These are phyloP conservation scores for Chytriomyces sp. DNA, from an alignment of 192 early-diverging fungal species.

Conservation along the genomic window DNA sequence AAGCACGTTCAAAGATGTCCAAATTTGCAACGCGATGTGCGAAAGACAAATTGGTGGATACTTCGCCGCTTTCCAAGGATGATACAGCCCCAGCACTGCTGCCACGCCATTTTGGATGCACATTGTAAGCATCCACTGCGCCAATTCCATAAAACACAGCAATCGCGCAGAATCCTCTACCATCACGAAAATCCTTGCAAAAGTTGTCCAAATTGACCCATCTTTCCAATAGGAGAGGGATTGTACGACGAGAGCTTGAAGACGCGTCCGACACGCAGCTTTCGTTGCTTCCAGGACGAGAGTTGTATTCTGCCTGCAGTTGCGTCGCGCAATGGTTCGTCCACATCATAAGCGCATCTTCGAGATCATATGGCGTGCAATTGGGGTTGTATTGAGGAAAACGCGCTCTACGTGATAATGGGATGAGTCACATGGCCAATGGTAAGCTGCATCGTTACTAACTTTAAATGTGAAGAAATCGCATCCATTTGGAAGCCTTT, in stretches of 20 bases:
- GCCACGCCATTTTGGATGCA: conserved; percentile 20
- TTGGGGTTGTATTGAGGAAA: conserved; percentile 9
- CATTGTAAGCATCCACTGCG: background rate
- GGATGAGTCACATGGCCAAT: background rate
- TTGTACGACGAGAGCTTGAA: background rate
- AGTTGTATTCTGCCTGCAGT: conserved; percentile 3
- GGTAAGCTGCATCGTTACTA: background rate
- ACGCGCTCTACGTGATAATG: background rate
- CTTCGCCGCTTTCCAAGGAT: background rate
- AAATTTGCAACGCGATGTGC: conserved; percentile 23
- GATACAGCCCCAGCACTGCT: background rate
- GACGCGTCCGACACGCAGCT: too few relatives aligned
- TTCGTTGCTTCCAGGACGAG: background rate
- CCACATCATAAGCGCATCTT: conserved; percentile 56
- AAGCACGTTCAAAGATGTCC: conserved; percentile 12
- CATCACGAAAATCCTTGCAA: conserved; percentile 40
- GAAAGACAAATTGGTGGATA: background rate
- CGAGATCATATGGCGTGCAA: conserved; percentile 53
- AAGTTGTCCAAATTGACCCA: conserved; percentile 20
- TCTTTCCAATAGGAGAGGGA: conserved; percentile 11
- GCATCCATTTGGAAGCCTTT: conserved; percentile 8
- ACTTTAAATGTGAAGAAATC: conserved; percentile 37
- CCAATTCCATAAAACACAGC: conserved; percentile 34
- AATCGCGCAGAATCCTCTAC: conserved; percentile 33
- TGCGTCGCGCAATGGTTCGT: conserved; percentile 41